Base-by-base conservation (phyloP, 202 grass and related monocot genomes). In the Dendrocalamus latiflorus region DNA sequence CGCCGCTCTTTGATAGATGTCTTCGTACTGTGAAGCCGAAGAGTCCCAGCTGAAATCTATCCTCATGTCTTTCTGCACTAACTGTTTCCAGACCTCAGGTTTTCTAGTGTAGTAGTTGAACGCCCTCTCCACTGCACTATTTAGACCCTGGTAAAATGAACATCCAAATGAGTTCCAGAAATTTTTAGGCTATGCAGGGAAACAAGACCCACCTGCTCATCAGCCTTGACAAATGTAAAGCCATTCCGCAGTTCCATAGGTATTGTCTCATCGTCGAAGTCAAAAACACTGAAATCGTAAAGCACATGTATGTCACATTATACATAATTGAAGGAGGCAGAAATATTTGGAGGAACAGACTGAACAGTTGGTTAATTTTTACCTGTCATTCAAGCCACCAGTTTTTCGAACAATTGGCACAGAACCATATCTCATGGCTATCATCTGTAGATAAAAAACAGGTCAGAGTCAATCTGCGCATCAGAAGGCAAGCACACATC, bases 341-440 rank as follows among this genome's bases (percentile, higher is more conserved):
- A n/a, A n/a, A 16, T 10, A 28, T 66, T 67, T 60, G 39, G 12
- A 16, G 9, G 24, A 90, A n/a, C n/a, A n/a, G n/a, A n/a, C 79
- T 18, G 54, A 42, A 13, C 63, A 7, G n/a, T n/a, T n/a, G n/a
- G n/a, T n/a, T n/a, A 69, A 9, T 28, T 16, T 16, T 85, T 75
- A 98, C 95, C 95, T 98, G 73, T 98, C 95, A 88, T 91, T 98
- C 82, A 98, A 57, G 60, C 95, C 95, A 70, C 95, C 95, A 48
- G 90, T 98, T 93, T 88, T 93, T 37, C 95, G 90, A 83, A 89
- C 95, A 75, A 98, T 76, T 43, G 95, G 95, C 62, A 98, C 92
- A 62, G 92, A 93, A 79, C 95, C 92, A 78, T 98, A n/a, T n/a
- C n/a, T n/a, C n/a, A n/a, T n/a, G n/a, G n/a, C n/a, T n/a, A n/a